Base-by-base conservation (phyloP, 2,329 filamentous ascomycete species). In the Macrophomina tecta region DNA sequence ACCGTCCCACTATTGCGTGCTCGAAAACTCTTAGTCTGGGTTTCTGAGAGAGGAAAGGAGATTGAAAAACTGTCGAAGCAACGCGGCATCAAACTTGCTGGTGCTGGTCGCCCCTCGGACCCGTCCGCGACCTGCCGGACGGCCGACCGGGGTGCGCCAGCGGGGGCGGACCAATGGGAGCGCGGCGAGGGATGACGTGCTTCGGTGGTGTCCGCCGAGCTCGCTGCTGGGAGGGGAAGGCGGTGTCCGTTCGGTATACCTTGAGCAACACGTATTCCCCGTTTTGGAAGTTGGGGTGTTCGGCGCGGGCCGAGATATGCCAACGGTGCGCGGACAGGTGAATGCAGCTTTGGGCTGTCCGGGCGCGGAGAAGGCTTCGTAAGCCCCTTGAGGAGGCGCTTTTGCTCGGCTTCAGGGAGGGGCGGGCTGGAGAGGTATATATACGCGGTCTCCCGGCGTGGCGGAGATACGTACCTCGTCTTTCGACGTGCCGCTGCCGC, bases 121-220 rank as follows among this genome's bases (percentile, higher is more conserved):
- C 49, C 5, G 49, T 52, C 28, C 28, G 49, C 28, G 30, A 12
- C 49, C 30, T 34, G 30, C 49, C 49, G 49, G 34, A 14, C 16
- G 11, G 11, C 28, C 0, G 46, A 16, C 23, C 46, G 46, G 46
- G 46, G 40, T 5, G 46, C 16, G 4, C 7, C 5, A 6, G 4
- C 46, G 8, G 46, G n/a, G 49, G 30, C 28, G 28, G 30, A 30
- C 49, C 49, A 52, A 52, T 52, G 28, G 28, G 28, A 34, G 14
- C 49, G 28, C 49, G 28, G 49, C 4, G 28, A 14, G 49, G 11
- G 9, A 52, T 34, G 49, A n/a, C 49, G 30, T 52, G 49, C 28
- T 52, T 52, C 49, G 49, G 49, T 52, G 49, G 49, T 34, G 18
- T 52, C 49, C 49, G 49, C 49, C 49, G 49, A 52, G 49, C 49